Conservation (phyloP, 108 stramenopile genomes). For the Craspedostauros australis region DNA sequence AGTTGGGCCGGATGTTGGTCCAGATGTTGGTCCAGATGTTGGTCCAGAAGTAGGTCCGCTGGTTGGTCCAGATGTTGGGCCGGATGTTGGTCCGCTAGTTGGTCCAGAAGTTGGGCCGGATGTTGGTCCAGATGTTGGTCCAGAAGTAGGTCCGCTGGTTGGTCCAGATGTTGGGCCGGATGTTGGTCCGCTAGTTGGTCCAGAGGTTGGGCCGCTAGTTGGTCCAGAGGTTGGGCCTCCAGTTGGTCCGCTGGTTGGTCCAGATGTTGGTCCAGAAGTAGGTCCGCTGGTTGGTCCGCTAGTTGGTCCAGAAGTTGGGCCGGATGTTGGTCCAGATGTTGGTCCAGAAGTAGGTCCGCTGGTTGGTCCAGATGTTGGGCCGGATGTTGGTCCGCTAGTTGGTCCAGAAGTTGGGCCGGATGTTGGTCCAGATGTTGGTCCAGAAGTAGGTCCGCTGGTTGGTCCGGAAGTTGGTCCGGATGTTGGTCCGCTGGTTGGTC, state of each 20-base stretch:
- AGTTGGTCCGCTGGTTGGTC: conserved; percentile 5
- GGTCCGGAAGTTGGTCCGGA: conserved; percentile 1
- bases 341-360: conserved; percentile 1
- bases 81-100: neutral
- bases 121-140: conserved; percentile 5
- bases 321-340: conserved; percentile 1
- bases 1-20: conserved; percentile 4
- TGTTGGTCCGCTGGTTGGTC: too few species aligned
- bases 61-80: conserved; percentile 4
- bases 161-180: neutral
- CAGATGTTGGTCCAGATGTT: conserved; percentile 3
- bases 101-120: neutral
- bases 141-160: conserved; percentile 2
- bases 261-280: conserved; percentile 5
- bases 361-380: conserved; percentile 4
- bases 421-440: too few species aligned
- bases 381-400: neutral
- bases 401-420: conserved; percentile 3
- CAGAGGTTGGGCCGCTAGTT: conserved; percentile 1
- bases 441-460: conserved; percentile 8
- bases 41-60: conserved; percentile 3
- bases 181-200: conserved; percentile 5
- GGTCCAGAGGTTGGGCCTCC: conserved; percentile 6
- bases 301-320: conserved; percentile 6
- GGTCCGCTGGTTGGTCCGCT: conserved; percentile 1